Evolutionary conservation across 1,139 yeast species (phyloP).

Genomic region (Blastobotrys raffinosifermentans): DNA sequence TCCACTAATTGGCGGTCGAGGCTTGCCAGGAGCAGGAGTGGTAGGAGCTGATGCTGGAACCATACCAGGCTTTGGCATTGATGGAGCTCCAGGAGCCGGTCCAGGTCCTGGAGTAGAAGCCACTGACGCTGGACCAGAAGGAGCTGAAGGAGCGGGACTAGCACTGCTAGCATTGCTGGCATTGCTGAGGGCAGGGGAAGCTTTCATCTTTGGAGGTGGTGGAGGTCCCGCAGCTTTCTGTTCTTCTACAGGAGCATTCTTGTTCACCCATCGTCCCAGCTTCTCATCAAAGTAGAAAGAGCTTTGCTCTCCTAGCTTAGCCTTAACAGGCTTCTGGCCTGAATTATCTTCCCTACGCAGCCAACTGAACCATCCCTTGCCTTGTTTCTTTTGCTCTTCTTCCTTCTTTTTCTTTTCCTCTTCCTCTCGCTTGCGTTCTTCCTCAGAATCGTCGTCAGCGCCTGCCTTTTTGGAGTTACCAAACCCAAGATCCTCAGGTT

Average conservation of each 20-base stretch:
- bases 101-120: constrained; percentile 17
- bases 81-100: constrained; percentile 25
- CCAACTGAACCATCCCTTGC: constrained; percentile 18
- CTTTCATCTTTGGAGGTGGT: constrained; percentile 62
- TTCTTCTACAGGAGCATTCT: constrained; percentile 67
- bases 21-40: constrained; percentile 13
- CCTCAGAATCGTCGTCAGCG: constrained; percentile 12
- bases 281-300: constrained; percentile 77
- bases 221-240: constrained; percentile 57
- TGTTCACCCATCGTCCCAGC: constrained; percentile 81
- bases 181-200: no score
- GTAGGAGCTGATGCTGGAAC: constrained; percentile 25
- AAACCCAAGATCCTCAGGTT: constrained; percentile 30
- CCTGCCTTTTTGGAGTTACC: constrained; percentile 20
- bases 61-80: constrained; percentile 20
- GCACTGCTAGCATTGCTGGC: constrained; percentile 17
- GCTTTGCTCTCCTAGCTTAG: constrained; percentile 79
- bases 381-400: constrained; percentile 18
- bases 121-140: constrained; percentile 15
- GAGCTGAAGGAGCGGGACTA: constrained; percentile 19
- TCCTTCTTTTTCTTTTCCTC: constrained; percentile 13
- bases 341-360: constrained; percentile 42
- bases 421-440: constrained; percentile 13
- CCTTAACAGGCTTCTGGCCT: constrained; percentile 69
- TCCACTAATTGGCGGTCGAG: constrained; percentile 26